A percentile compares a stretch with the other conserved stretches of the same genome.
Evolutionary conservation across 2,329 filamentous ascomycete species (phyloP).

Genomic region (Blumeriella jaapii): DNA sequence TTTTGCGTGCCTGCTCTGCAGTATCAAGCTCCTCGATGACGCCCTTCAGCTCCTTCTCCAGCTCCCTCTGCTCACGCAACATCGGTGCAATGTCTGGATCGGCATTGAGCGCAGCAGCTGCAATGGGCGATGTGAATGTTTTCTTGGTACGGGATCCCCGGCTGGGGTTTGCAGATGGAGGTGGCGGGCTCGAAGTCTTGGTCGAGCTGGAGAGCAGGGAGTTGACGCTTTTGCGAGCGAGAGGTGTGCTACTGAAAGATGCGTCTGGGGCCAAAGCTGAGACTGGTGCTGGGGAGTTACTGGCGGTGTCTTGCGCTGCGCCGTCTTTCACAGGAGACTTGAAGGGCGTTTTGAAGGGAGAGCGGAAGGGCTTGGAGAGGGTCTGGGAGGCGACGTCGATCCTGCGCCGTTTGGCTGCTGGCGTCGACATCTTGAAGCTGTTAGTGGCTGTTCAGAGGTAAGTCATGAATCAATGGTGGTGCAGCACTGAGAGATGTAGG

Average conservation of each 20-base stretch:
- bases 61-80: slow-evolving; percentile 26
- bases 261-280: no score
- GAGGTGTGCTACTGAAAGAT: slow-evolving; percentile 2
- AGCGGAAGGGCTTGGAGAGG: slow-evolving; percentile 61
- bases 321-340: slow-evolving; percentile 15
- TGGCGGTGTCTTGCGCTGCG: slow-evolving; percentile 1
- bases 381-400: slow-evolving; percentile 45
- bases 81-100: slow-evolving; percentile 26
- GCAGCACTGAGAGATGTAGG: no score
- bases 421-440: slow-evolving; percentile 33
- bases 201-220: slow-evolving; percentile 7
- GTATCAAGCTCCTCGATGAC: slow-evolving; percentile 35
- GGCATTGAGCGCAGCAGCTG: slow-evolving; percentile 22
- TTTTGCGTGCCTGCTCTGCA: slow-evolving; percentile 39
- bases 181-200: slow-evolving; percentile 5
- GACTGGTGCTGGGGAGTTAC: neutral
- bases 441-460: slow-evolving; percentile 22
- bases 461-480: slow-evolving; percentile 21
- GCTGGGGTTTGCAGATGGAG: slow-evolving; percentile 4
- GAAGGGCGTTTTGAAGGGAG: slow-evolving; percentile 44
- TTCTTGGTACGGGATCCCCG: slow-evolving; percentile 12
- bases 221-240: slow-evolving; percentile 5
- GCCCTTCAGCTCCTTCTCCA: slow-evolving; percentile 23
- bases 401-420: slow-evolving; percentile 50
- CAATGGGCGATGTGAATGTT: slow-evolving; percentile 25